phyloP scores from a whole-genome alignment of 352 stramenopile genomes.

The Phytophthora lateralis region DNA sequence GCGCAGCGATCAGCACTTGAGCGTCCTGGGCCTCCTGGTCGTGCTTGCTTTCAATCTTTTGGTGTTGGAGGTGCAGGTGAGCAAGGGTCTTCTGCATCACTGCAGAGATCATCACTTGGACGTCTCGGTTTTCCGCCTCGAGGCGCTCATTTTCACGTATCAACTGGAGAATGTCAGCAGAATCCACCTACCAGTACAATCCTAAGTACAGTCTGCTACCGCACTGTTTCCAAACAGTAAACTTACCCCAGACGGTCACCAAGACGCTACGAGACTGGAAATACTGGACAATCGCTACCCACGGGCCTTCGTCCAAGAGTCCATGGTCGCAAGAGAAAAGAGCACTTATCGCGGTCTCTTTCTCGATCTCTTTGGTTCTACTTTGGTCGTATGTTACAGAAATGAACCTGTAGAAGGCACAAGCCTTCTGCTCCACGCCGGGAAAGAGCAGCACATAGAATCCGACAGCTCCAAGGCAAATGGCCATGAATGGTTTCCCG shows the following conservation, averaged over 20 bases:
- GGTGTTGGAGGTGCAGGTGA: neutral
- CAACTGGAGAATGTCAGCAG: neutral
- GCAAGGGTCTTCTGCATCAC: slow-evolving; percentile 2
- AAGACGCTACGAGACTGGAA: neutral
- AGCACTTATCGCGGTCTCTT: neutral
- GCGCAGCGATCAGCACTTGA: neutral
- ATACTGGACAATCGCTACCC: neutral
- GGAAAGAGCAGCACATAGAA: slow-evolving; percentile 1
- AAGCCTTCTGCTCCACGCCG: neutral
- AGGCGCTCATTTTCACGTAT: slow-evolving; percentile 4
- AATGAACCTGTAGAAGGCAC: too few species aligned
- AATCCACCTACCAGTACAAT: neutral
- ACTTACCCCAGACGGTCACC: neutral
- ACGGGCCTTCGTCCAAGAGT: neutral
- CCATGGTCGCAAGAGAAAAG: neutral
- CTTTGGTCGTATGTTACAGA: too few species aligned
- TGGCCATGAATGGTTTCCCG: too few species aligned
- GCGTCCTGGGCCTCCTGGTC: neutral
- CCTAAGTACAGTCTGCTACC: neutral
- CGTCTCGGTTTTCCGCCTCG: neutral
- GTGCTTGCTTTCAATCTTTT: neutral
- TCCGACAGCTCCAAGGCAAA: neutral
- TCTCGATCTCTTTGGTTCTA: neutral
- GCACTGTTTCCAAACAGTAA: neutral
- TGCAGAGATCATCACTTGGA: slow-evolving; percentile 2